These are phyloP conservation scores for Ophiostoma pallidulum DNA, from an alignment of 2,329 filamentous ascomycete genomes.

Conservation along the genomic window DNA sequence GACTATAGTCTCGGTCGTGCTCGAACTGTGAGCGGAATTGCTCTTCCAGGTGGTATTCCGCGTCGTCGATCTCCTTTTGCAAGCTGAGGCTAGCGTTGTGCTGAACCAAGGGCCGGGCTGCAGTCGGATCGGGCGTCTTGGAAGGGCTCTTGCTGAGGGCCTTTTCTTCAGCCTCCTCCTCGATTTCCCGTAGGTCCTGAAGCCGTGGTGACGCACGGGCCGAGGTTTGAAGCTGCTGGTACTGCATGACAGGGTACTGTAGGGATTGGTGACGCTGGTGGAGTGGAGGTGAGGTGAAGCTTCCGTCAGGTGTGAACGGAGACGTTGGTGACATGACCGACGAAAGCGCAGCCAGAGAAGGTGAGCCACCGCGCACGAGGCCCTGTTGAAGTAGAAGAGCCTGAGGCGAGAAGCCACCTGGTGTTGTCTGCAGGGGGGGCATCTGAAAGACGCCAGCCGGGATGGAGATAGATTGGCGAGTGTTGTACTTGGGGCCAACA, in stretches of 20 bases:
- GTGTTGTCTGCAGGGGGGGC: slow-evolving; percentile 42
- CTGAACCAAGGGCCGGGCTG: slow-evolving; percentile 26
- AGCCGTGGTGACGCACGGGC: slow-evolving; percentile 51
- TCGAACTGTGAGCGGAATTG: slow-evolving; percentile 70
- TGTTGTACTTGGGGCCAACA: slow-evolving; percentile 49
- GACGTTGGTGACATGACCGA: slow-evolving; percentile 55
- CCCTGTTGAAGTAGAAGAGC: slow-evolving; percentile 43
- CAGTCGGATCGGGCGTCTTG: slow-evolving; percentile 42
- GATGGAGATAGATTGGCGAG: slow-evolving; percentile 63
- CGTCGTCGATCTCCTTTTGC: slow-evolving; percentile 76
- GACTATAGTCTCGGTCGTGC: slow-evolving; percentile 62
- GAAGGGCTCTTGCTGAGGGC: slow-evolving; percentile 40
- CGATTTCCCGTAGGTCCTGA: slow-evolving; percentile 64
- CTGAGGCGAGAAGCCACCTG: slow-evolving; percentile 49
- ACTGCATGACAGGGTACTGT: slow-evolving; percentile 47
- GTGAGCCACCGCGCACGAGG: slow-evolving; percentile 50
- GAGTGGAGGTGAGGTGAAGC: slow-evolving; percentile 31
- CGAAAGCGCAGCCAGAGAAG: slow-evolving; percentile 46
- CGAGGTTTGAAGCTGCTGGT: slow-evolving; percentile 47
- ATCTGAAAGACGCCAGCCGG: slow-evolving; percentile 57
- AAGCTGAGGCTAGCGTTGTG: slow-evolving; percentile 70
- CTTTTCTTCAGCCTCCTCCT: slow-evolving; percentile 44
- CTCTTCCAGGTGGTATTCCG: slow-evolving; percentile 76
- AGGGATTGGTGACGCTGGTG: slow-evolving; percentile 52
- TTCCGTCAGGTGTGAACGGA: slow-evolving; percentile 48